Conservation (phyloP, 2,329 filamentous ascomycete species). For the Cytospora piceae region DNA sequence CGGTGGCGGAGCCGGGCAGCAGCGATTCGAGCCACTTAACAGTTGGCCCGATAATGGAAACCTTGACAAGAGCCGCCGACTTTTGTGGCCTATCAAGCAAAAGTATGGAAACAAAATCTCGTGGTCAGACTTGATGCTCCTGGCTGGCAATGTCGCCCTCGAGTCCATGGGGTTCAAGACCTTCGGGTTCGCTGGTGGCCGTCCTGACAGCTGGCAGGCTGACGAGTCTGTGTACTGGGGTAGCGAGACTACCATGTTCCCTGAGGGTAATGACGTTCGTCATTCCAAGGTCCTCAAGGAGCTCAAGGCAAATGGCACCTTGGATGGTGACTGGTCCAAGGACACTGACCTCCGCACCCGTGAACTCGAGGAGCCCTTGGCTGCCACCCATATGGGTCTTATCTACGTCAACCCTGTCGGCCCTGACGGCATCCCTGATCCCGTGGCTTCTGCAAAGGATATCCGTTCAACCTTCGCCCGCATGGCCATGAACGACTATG, state of each 20-base stretch:
- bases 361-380: slow-evolving; percentile 70
- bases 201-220: slow-evolving; percentile 70
- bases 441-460: slow-evolving; percentile 68
- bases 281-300: slow-evolving; percentile 60
- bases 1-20: slow-evolving; percentile 73
- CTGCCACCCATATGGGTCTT: slow-evolving; percentile 72
- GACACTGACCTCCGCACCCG: slow-evolving; percentile 59
- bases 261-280: slow-evolving; percentile 67
- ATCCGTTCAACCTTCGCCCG: slow-evolving; percentile 76
- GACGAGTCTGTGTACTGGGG: slow-evolving; percentile 78
- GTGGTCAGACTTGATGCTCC: slow-evolving; percentile 71
- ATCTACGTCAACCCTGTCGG: slow-evolving; percentile 85
- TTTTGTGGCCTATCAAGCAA: slow-evolving; percentile 78
- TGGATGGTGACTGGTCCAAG: slow-evolving; percentile 43
- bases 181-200: slow-evolving; percentile 71
- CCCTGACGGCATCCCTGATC: slow-evolving; percentile 72
- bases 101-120: slow-evolving; percentile 81
- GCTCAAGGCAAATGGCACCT: slow-evolving; percentile 39
- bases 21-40: slow-evolving; percentile 79
- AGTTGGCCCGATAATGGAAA: slow-evolving; percentile 77
- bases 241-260: slow-evolving; percentile 70
- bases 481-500: slow-evolving; percentile 84
- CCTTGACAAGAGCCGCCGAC: slow-evolving; percentile 75
- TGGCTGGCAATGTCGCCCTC: slow-evolving; percentile 75
- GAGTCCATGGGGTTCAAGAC: slow-evolving; percentile 74